Base-by-base conservation (phyloP, 1,284 basidiomycete species). In the Ustilago loliicola region DNA sequence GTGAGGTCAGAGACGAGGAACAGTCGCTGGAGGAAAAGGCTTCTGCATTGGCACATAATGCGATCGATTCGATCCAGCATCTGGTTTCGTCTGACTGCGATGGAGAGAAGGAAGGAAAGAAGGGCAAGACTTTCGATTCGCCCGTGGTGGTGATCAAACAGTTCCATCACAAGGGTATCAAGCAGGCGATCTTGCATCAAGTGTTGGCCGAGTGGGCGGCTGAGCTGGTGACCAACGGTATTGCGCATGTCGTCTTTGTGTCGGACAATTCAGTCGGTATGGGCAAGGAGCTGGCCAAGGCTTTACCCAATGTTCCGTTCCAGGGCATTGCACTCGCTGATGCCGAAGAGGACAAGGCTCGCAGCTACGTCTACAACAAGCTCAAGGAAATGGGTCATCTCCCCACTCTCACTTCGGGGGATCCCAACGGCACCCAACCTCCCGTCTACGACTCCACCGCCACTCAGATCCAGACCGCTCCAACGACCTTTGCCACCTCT, bases 231-330 rank as follows among this genome's bases (percentile, higher is more conserved):
- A 72, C 74, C 19, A 73, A 59, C 6, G 70, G 91, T 91, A 89
- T 94, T 62, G 96, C 96, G 0, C 96, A 99, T 86, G 95, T 98
- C 47, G 89, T 99, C 54, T 91, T 98, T 51, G 89, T 96, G 38
- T 94, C 93, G 79, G 94, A 98, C 85, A 95, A 95, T 79, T 91
- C 93, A 27, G 94, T 95, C 77, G 93, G 95, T 61, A 90, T 80
- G 78, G 66, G 91, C 1, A 98, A 96, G 86, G 89, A 91, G 27
- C 88, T 98, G 10, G 91, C 94, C 0, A 93, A 92, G 89, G 96
- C 94, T 3, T 89, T 98, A 7, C 94, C 94, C 0, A 91, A 93
- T 10, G 94, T 93, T 84, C 93, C 96, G 1, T 89, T 98, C 51
- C 91, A 92, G 48, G 66, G 64, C 21, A 75, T 84, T 42, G 68